A percentile compares a stretch with the other conserved stretches of the same genome.
These are phyloP conservation scores for Aethionema arabicum DNA, from an alignment of 345 rosid genomes.

Conservation along the genomic window DNA sequence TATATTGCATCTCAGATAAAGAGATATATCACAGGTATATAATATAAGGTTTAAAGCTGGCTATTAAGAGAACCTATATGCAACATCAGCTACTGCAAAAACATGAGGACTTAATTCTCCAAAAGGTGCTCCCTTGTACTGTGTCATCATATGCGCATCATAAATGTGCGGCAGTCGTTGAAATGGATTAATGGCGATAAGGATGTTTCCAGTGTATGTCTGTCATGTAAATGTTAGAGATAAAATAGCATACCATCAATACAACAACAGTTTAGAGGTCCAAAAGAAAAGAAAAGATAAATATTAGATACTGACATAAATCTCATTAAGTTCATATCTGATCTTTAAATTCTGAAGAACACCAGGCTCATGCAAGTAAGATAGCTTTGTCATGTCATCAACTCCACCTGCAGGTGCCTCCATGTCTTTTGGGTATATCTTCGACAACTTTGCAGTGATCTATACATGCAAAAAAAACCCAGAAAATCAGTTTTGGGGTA, in stretches of 20 bases:
- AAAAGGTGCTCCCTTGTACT: slow-evolving; percentile 89
- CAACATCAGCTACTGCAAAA: slow-evolving; percentile 91
- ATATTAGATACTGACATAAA: slow-evolving; percentile 57
- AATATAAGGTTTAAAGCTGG: neutral
- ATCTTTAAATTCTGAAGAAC: slow-evolving; percentile 61
- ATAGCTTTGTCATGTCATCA: slow-evolving; percentile 89
- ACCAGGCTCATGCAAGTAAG: slow-evolving; percentile 86
- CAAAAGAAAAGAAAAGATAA: neutral
- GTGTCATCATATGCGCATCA: slow-evolving; percentile 90
- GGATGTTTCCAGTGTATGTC: slow-evolving; percentile 90
- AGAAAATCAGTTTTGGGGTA: neutral
- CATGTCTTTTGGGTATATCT: slow-evolving; percentile 75
- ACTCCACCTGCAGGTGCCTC: slow-evolving; percentile 93
- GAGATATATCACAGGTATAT: neutral
- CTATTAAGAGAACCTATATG: slow-evolving; percentile 54
- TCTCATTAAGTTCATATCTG: slow-evolving; percentile 91
- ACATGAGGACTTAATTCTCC: slow-evolving; percentile 95
- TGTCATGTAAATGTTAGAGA: slow-evolving; percentile 30
- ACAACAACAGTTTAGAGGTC: too few relatives aligned
- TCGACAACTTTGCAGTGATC: slow-evolving; percentile 67
- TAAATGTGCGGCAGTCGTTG: slow-evolving; percentile 89
- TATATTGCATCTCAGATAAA: slow-evolving; percentile 16
- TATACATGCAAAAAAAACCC: slow-evolving; percentile 15
- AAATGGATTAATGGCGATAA: slow-evolving; percentile 87
- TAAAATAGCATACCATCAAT: neutral